Base-by-base conservation (phyloP, 331 rosid species). In the Prunus yedoensis region DNA sequence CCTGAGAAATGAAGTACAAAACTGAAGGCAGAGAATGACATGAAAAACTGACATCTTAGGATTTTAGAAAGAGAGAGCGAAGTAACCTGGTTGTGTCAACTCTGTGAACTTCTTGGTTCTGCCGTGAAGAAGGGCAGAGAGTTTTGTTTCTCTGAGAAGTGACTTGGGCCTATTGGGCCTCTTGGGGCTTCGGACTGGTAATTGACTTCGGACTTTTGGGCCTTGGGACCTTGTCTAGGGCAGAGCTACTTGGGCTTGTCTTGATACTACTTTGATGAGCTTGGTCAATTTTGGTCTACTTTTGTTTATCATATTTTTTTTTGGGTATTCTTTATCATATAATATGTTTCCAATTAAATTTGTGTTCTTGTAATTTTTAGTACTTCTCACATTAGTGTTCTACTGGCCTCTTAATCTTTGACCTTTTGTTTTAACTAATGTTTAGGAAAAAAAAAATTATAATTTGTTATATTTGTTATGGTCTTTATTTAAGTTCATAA, bases 1-100 rank as follows among this genome's bases (percentile, higher is more conserved):
- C 89, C 85, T 82, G 70, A 38, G 71, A 79, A 50, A 2, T 30
- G 56, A 74, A 25, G 64, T 13, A 43, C 45, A 27, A 57, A 53
- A 57, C 74, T 53, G 50, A 54, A 45, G 23, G 23, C 9, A n/a
- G 2, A 15, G 12, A 16, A 45, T 9, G 28, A 56, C 46, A 30
- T 16, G 68, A 63, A 15, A 32, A 20, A 35, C 4, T 63, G 45
- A 63, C 21, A 63, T 1, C 47, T 8, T 18, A 25, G 23, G 56
- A 32, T 30, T 51, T 38, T 43, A 54, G 58, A 28, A 4, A 43
- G 52, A 14, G 5, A 4, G 9, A 38, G 43, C 43, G 43, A 38
- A 38, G 9, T 6, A 38, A 2, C 12, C 20, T 21, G 69, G 11
- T 13, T 45, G 58, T 28, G 4, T 13, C 61, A 1, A 45, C n/a